A percentile compares a stretch with the other conserved stretches of the same genome.
Evolutionary conservation across 768 basidiomycete genomes (phyloP).

Genomic region (Tricholomella constricta): DNA sequence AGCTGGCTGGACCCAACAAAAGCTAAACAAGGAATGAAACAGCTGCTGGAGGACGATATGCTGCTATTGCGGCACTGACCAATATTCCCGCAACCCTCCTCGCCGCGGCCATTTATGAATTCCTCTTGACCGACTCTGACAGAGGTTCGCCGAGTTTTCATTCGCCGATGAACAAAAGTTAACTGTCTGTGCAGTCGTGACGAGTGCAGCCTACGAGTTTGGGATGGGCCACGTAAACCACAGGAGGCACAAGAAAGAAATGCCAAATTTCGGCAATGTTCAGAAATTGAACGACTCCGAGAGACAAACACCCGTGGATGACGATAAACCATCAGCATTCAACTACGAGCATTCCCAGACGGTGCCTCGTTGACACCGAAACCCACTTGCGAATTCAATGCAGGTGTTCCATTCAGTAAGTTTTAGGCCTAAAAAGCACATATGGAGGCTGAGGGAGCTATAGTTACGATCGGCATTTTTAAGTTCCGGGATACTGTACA

Average conservation of each 20-base stretch:
- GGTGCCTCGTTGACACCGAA: neutral
- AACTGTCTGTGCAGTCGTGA: conserved; percentile 11
- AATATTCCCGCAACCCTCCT: conserved; percentile 67
- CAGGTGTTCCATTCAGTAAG: too few relatives aligned
- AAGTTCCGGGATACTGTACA: too few relatives aligned
- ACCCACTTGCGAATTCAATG: too few relatives aligned
- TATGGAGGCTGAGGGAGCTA: too few relatives aligned
- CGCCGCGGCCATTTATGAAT: conserved; percentile 54
- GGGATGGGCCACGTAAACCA: conserved; percentile 13
- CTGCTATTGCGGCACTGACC: conserved; percentile 63
- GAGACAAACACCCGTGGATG: conserved; percentile 2
- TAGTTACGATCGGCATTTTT: too few relatives aligned
- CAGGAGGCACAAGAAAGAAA: conserved; percentile 8
- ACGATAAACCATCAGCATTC: conserved; percentile 5
- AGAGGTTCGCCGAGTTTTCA: conserved; percentile 43
- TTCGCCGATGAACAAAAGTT: neutral
- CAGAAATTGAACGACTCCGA: conserved; percentile 2
- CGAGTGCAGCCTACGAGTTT: conserved; percentile 13
- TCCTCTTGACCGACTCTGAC: conserved; percentile 59
- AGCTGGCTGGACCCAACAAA: neutral
- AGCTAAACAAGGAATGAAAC: conserved; percentile 3
- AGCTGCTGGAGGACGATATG: conserved; percentile 57
- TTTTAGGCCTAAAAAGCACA: too few relatives aligned
- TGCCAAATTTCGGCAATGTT: neutral
- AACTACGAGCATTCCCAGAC: conserved; percentile 8